Conservation (phyloP, 306 rosid species). For the Senna tora region DNA sequence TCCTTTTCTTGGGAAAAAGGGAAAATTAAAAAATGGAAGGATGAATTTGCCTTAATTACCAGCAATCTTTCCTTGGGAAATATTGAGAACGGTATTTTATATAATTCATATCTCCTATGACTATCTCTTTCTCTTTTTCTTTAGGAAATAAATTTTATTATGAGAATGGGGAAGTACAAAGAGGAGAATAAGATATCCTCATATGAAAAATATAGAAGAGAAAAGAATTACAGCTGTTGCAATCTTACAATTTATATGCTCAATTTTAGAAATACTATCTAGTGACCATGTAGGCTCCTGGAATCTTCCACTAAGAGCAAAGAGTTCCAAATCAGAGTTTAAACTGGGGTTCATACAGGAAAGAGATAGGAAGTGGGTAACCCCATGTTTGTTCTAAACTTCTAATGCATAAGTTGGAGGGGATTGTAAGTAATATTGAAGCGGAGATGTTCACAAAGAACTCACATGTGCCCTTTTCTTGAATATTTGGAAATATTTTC, state of each 20-base stretch:
- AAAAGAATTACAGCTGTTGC: neutral
- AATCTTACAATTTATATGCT: neutral
- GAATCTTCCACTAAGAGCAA: neutral
- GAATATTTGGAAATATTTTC: neutral
- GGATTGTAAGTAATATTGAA: neutral
- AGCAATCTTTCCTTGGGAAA: neutral
- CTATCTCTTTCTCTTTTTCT: neutral
- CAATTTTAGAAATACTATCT: neutral
- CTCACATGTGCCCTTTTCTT: neutral
- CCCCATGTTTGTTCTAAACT: neutral
- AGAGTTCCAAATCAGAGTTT: constrained; percentile 14
- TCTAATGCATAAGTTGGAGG: neutral
- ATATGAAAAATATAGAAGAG: neutral
- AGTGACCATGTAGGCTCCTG: neutral
- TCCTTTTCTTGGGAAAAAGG: neutral
- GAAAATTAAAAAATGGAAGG: neutral
- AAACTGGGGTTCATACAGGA: neutral
- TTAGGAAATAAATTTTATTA: neutral
- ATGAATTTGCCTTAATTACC: constrained; percentile 5
- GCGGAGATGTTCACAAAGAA: neutral
- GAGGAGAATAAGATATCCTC: neutral
- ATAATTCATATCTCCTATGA: neutral
- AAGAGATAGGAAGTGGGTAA: neutral
- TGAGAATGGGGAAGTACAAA: neutral
- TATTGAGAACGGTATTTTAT: neutral